These are phyloP conservation scores for Tulasnella sp. DNA, from an alignment of 768 basidiomycete species.

Conservation along the genomic window DNA sequence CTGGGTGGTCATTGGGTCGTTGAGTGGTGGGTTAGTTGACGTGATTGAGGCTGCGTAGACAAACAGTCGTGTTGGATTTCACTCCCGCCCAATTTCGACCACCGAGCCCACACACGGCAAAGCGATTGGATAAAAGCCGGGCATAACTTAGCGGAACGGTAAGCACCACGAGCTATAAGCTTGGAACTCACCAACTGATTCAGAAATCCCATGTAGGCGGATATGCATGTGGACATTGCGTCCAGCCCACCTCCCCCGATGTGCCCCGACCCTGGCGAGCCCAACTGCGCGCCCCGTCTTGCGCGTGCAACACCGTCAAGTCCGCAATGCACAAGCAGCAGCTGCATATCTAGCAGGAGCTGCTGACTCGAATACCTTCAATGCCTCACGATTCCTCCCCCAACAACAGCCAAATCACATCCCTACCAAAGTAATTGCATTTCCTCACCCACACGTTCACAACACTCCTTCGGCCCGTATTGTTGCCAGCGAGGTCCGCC, in stretches of 20 bases:
- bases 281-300: background rate
- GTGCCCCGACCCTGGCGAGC: background rate
- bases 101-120: background rate
- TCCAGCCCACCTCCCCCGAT: background rate
- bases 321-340: background rate
- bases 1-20: background rate
- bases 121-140: background rate
- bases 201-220: background rate
- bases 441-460: background rate
- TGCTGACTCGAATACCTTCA: background rate
- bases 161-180: background rate
- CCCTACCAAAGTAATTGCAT: background rate
- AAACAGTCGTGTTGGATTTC: background rate
- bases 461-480: background rate
- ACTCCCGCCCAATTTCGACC: background rate
- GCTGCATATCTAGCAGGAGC: background rate
- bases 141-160: background rate
- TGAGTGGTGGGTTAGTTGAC: background rate
- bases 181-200: background rate
- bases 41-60: background rate
- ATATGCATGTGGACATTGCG: background rate
- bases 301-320: background rate
- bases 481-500: conserved; percentile 3
- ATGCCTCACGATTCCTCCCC: background rate
- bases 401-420: background rate